A percentile compares a stretch with the other conserved stretches of the same genome.
phyloP scores from a whole-genome alignment of 257 asterid genomes.

The Mitragyna speciosa region DNA sequence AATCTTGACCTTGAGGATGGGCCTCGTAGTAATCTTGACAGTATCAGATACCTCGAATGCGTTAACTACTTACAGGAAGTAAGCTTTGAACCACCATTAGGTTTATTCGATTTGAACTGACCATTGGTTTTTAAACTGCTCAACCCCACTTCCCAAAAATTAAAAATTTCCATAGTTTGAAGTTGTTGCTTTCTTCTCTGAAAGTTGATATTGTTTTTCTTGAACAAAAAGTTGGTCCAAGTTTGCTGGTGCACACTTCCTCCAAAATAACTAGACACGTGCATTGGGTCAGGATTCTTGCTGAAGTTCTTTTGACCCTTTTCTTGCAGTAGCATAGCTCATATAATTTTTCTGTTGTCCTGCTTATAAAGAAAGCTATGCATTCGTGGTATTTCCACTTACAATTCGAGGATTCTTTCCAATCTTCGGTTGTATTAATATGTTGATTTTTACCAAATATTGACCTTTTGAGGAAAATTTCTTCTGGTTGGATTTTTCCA shows the following conservation, averaged over 20 bases:
- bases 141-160: not conserved
- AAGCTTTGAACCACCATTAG: conserved; percentile 27
- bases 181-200: not conserved
- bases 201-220: not conserved
- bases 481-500: not conserved
- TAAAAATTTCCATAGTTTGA: not conserved
- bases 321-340: not conserved
- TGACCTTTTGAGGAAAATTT: not conserved
- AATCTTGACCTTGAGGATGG: conserved; percentile 60
- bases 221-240: not conserved
- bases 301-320: not conserved
- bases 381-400: not conserved
- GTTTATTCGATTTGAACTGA: not conserved
- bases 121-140: not conserved
- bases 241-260: not conserved
- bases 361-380: not conserved
- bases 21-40: conserved; percentile 93
- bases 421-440: not conserved
- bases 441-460: not conserved
- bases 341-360: not conserved
- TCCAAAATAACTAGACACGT: not conserved
- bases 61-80: conserved; percentile 84
- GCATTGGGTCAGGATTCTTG: not conserved
- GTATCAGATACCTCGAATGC: conserved; percentile 80
- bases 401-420: not conserved